These are phyloP conservation scores for Mycena sp. DNA, from an alignment of 1,284 basidiomycete genomes.

Conservation along the genomic window DNA sequence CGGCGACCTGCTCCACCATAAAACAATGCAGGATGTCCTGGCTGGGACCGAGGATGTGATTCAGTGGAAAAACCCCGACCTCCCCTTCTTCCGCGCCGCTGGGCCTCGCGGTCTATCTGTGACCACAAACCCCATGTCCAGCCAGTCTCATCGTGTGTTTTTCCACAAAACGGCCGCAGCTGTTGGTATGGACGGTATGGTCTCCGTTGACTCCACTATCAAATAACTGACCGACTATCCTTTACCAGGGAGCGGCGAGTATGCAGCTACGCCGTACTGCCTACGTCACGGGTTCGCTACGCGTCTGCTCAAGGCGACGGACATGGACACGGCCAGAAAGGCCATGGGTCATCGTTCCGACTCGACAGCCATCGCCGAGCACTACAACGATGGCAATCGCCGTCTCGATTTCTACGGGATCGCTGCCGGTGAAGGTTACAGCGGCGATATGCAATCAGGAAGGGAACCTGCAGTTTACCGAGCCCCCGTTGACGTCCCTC, in stretches of 20 bases:
- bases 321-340: neutral
- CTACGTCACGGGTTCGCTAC: neutral
- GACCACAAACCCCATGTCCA: neutral
- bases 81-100: neutral
- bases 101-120: neutral
- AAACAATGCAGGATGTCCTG: neutral
- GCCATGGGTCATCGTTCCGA: neutral
- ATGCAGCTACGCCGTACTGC: neutral
- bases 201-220: neutral
- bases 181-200: neutral
- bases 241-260: no score
- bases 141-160: neutral
- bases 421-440: neutral
- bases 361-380: neutral
- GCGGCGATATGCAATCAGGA: neutral
- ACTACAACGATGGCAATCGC: neutral
- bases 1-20: neutral
- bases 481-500: neutral
- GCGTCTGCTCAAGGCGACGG: neutral
- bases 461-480: neutral
- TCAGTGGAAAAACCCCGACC: neutral
- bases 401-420: neutral
- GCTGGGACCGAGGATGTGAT: neutral
- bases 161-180: neutral
- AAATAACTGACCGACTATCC: no score